Evolutionary conservation across 2,329 filamentous ascomycete species (phyloP).

Genomic region (Westerdykella ornata): DNA sequence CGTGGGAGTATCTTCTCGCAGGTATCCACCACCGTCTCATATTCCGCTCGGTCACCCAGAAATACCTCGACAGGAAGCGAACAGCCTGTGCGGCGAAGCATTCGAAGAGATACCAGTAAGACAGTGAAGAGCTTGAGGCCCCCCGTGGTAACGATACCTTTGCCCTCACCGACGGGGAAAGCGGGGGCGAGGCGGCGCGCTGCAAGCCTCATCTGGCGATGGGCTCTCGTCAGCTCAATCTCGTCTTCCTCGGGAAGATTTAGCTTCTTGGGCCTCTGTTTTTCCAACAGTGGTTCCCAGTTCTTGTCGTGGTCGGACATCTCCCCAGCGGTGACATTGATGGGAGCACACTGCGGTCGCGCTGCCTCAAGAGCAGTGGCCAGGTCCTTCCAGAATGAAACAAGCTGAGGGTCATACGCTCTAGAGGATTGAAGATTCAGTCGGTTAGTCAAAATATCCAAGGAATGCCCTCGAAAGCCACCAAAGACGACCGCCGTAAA

Average conservation of each 20-base stretch:
- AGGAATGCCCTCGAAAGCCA: too few relatives aligned
- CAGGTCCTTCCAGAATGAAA: background rate
- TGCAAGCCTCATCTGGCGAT: constrained; percentile 2
- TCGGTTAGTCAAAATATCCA: too few relatives aligned
- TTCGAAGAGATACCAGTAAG: constrained; percentile 46
- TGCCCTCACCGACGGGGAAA: constrained; percentile 36
- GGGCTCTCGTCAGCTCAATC: background rate
- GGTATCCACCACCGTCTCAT: constrained; percentile 26
- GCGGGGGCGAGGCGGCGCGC: constrained; percentile 17
- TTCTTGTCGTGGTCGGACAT: constrained; percentile 4
- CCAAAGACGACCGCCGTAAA: too few relatives aligned
- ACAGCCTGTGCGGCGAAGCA: constrained; percentile 48
- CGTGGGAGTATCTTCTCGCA: constrained; percentile 36
- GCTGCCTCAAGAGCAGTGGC: constrained; percentile 1
- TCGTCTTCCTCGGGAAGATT: constrained; percentile 1
- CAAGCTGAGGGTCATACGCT: background rate
- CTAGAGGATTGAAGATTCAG: too few relatives aligned
- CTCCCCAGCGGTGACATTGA: constrained; percentile 1
- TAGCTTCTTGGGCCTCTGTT: constrained; percentile 1
- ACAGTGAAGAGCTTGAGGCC: constrained; percentile 46
- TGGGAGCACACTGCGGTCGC: constrained; percentile 1
- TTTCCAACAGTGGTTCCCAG: constrained; percentile 4
- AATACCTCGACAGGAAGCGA: constrained; percentile 46
- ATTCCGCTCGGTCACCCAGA: constrained; percentile 33
- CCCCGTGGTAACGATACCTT: constrained; percentile 47